phyloP scores from a whole-genome alignment of 129 eudicot genomes.

The Artemisia tridentata region DNA sequence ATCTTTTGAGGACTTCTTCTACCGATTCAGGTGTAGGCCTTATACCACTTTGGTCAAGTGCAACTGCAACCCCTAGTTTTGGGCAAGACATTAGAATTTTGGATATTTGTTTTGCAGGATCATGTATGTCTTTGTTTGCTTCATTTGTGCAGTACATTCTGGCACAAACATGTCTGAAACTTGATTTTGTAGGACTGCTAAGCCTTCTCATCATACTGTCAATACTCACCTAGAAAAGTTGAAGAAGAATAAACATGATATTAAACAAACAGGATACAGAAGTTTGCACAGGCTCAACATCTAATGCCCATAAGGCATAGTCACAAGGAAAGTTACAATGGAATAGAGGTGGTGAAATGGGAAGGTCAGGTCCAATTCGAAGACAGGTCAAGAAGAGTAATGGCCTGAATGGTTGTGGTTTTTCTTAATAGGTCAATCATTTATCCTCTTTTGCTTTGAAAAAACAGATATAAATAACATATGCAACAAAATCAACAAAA shows the following conservation, averaged over 20 bases:
- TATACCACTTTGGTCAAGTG: slow-evolving; percentile 78
- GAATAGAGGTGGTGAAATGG: not conserved
- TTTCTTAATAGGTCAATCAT: too few species aligned
- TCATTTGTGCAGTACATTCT: slow-evolving; percentile 59
- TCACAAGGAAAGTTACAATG: not conserved
- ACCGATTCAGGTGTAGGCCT: slow-evolving; percentile 66
- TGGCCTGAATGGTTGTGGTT: not conserved
- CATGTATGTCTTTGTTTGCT: slow-evolving; percentile 35
- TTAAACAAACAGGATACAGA: not conserved
- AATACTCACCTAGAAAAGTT: slow-evolving; percentile 21
- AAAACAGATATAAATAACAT: too few species aligned
- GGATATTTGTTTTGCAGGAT: slow-evolving; percentile 49
- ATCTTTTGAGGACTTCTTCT: slow-evolving; percentile 68
- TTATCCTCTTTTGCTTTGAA: too few species aligned
- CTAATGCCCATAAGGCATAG: not conserved
- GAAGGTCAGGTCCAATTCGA: too few species aligned
- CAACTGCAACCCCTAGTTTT: slow-evolving; percentile 68
- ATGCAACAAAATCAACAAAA: too few species aligned
- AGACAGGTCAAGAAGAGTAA: not conserved
- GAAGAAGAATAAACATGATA: slow-evolving; percentile 1
- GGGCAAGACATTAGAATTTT: slow-evolving; percentile 83
- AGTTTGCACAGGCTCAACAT: not conserved
- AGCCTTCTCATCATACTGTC: slow-evolving; percentile 35
- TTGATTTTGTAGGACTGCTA: slow-evolving; percentile 13
- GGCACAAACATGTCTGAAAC: slow-evolving; percentile 27